Evolutionary conservation across 306 rosid species (phyloP).

Genomic region (Betula pendula): DNA sequence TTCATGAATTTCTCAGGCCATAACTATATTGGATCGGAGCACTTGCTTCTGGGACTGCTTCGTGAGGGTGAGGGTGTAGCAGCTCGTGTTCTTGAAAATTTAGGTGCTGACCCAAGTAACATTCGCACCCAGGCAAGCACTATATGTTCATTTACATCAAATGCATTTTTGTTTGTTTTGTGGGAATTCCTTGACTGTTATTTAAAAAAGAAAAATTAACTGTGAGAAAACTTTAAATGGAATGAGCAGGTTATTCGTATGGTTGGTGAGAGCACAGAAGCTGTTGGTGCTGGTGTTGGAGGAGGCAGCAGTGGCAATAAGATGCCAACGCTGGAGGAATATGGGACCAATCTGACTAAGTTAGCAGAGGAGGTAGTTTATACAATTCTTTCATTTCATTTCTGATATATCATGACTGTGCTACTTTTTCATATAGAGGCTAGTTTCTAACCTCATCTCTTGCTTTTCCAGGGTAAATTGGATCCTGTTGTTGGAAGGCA

Average conservation of each 20-base stretch:
- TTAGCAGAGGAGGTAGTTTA: constrained; percentile 83
- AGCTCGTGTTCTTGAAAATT: constrained; percentile 91
- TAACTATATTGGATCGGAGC: constrained; percentile 95
- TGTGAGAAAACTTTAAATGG: constrained; percentile 4
- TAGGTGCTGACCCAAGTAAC: constrained; percentile 93
- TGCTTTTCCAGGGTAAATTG: constrained; percentile 70
- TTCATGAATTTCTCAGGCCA: constrained; percentile 58
- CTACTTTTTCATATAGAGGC: neutral
- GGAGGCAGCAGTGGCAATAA: constrained; percentile 83
- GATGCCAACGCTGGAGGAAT: constrained; percentile 98
- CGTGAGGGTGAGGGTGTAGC: constrained; percentile 99
- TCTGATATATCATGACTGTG: constrained; percentile 10
- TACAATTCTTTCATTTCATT: neutral
- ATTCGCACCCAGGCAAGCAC: constrained; percentile 87
- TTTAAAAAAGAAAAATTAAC: neutral
- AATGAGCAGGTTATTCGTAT: constrained; percentile 85
- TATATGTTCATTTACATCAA: neutral
- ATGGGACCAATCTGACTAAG: constrained; percentile 94
- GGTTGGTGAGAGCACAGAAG: constrained; percentile 99
- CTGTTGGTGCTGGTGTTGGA: constrained; percentile 86
- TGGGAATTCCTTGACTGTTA: neutral
- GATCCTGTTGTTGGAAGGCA: constrained; percentile 99
- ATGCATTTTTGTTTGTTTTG: neutral
- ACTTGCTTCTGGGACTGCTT: constrained; percentile 94
- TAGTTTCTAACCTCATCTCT: constrained; percentile 1